A percentile compares a stretch with the other conserved stretches of the same genome.
phyloP scores from a whole-genome alignment of 2,329 filamentous ascomycete species.

The Massarina eburnea region DNA sequence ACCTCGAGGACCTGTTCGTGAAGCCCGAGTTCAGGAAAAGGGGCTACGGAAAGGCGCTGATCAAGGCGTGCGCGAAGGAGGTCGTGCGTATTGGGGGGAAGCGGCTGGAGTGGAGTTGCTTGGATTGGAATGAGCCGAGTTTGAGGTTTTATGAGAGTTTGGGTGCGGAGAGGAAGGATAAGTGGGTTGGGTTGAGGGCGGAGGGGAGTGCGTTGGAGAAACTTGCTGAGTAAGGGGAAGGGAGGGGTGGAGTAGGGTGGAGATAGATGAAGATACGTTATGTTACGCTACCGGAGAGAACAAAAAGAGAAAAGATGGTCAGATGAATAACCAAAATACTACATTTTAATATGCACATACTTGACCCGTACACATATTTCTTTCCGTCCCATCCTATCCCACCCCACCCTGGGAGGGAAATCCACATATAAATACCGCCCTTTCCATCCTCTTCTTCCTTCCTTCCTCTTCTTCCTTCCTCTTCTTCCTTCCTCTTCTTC shows the following conservation, averaged over 20 bases:
- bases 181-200: constrained; percentile 76
- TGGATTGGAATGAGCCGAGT: constrained; percentile 91
- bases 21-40: constrained; percentile 67
- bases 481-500: too few species aligned
- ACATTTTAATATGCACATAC: too few species aligned
- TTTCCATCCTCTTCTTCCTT: too few species aligned
- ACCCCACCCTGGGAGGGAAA: too few species aligned
- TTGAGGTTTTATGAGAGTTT: constrained; percentile 75
- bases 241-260: not conserved
- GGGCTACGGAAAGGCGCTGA: constrained; percentile 77
- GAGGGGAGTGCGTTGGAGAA: constrained; percentile 66
- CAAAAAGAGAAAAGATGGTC: not conserved
- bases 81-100: constrained; percentile 70
- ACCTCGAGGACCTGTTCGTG: constrained; percentile 93
- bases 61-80: constrained; percentile 78
- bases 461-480: too few species aligned
- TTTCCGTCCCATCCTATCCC: too few species aligned
- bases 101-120: constrained; percentile 84
- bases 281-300: too few species aligned
- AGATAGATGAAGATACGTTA: not conserved
- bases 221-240: constrained; percentile 48
- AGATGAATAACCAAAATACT: not conserved
- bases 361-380: too few species aligned
- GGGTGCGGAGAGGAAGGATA: constrained; percentile 67
- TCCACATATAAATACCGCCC: too few species aligned